Evolutionary conservation across 352 stramenopile species (phyloP), one percentile per base, ranked within the genome.

Genomic region (Phytophthora fragariae): DNA sequence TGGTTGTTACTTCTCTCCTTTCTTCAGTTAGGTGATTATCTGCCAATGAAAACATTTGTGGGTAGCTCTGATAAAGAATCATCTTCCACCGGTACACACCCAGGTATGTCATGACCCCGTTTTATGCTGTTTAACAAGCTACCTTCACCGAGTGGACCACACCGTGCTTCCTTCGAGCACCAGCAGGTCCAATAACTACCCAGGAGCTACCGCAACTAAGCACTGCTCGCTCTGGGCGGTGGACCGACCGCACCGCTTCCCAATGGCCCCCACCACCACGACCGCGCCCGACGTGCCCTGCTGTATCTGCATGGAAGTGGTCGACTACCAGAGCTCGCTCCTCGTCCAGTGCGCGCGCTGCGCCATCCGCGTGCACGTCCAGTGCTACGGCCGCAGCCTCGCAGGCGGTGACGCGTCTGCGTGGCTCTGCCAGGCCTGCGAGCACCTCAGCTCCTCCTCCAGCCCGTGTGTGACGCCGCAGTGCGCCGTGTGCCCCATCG

Each of bases 341-440:
- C 79, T 97, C 15, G 69, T 95, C 15, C 78, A 80, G n/a, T 97
- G 90, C 52, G 66, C 29, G 24, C 68, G 77, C 49, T 97, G 90
- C 75, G 66, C 65, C 37, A 82, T 95, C 27, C 68, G 75, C 39
- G 89, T 96, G 39, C 90, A 97, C 58, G 74, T 92, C 57, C 89
- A 87, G 24, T 97, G 90, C 79, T 96, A 97, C 71, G 89, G 88
- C 9, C 61, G 84, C 52, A 85, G 75, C 17, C 69, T 93, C 35
- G 46, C 8, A 15, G 52, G 24, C 56, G 44, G 33, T 17, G 77
- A 89, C 55, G 63, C 65, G 2, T 76, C 80, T 5, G 47, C 69
- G 37, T 97, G 90, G 90, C 70, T 76, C 24, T 97, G 90, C 70
- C 80, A 97, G 68, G 64, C 85, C 33, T 97, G 90, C 66, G 62